Percentiles rank a stretch among this genome's conserved stretches.
Evolutionary conservation across 805 yeast species (phyloP).

Genomic region (Ogataea ramenticola): DNA sequence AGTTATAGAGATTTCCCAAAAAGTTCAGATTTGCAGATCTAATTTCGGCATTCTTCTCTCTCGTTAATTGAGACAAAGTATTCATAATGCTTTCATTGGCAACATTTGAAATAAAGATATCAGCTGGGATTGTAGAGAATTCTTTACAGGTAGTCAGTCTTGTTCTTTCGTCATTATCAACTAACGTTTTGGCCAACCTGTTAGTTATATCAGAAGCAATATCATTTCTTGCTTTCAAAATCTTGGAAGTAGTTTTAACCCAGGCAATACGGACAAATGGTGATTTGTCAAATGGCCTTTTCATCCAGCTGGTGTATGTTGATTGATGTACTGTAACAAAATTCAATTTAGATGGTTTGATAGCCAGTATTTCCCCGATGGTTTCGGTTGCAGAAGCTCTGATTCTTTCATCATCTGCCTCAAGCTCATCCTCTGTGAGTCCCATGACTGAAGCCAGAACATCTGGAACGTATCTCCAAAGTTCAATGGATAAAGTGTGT

Average conservation of each 20-base stretch:
- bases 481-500: slow-evolving; percentile 53
- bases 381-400: slow-evolving; percentile 67
- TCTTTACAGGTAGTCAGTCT: slow-evolving; percentile 54
- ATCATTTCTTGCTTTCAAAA: slow-evolving; percentile 39
- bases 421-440: slow-evolving; percentile 69
- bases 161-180: slow-evolving; percentile 71
- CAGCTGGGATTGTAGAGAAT: slow-evolving; percentile 38
- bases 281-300: slow-evolving; percentile 64
- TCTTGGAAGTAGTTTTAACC: slow-evolving; percentile 50
- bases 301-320: slow-evolving; percentile 66
- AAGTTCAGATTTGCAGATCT: slow-evolving; percentile 52
- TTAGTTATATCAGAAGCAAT: slow-evolving; percentile 42
- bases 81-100: slow-evolving; percentile 39
- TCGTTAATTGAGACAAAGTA: slow-evolving; percentile 52
- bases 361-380: slow-evolving; percentile 56
- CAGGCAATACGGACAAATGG: slow-evolving; percentile 60
- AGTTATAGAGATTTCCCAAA: slow-evolving; percentile 49
- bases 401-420: slow-evolving; percentile 57
- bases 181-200: slow-evolving; percentile 59
- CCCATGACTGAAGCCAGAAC: slow-evolving; percentile 69
- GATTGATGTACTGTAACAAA: slow-evolving; percentile 52
- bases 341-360: slow-evolving; percentile 41
- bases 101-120: slow-evolving; percentile 39
- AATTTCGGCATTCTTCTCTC: slow-evolving; percentile 65
- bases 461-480: slow-evolving; percentile 79